Evolutionary conservation across 2,329 filamentous ascomycete genomes (phyloP), one percentile per base, ranked within the genome.

Genomic region (Fusarium sp.): DNA sequence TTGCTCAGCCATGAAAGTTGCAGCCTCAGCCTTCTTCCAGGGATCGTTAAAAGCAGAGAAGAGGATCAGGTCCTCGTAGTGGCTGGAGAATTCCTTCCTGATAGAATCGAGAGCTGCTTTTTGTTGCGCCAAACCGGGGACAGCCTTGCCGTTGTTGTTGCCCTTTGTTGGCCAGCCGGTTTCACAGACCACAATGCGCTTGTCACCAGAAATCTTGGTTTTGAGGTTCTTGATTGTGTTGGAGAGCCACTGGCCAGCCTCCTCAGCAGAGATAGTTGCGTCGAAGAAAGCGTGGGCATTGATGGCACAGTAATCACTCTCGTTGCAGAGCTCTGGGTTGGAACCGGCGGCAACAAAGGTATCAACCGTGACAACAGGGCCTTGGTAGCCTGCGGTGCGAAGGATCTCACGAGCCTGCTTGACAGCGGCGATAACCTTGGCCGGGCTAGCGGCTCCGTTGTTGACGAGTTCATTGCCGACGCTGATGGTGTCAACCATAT

Each of bases 201-300:
- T 90, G 67, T 69, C 76, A 59, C 81, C 73, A 6, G 79, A 72
- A 14, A 87, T 74, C 64, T 79, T 80, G 42, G 76, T 75, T 62
- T 78, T 77, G 37, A 88, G 77, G 25, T 75, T 76, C 13, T 73
- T 63, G 27, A 87, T 84, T 66, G 90, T 88, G 25, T 82, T 80
- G 37, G 82, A 77, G 37, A 94, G 86, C 77, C 93, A 97, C 1
- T 76, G 70, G 5, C 93, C 93, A 4, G 93, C 88, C 31, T 87
- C 78, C 1, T 81, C 78, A 2, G 92, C 86, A 3, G 78, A 76
- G 25, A 86, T 85, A 45, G 85, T 87, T 5, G 83, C 78, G 71
- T 96, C 91, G 77, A 96, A 97, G 85, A 94, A 97, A 14, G 93
- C 87, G 78, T 97, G 93, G 69, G 89, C 87, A 79, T 97, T 97